Evolutionary conservation across 2,329 filamentous ascomycete species (phyloP), one percentile per base, ranked within the genome.

Genomic region (Alternaria viburni): DNA sequence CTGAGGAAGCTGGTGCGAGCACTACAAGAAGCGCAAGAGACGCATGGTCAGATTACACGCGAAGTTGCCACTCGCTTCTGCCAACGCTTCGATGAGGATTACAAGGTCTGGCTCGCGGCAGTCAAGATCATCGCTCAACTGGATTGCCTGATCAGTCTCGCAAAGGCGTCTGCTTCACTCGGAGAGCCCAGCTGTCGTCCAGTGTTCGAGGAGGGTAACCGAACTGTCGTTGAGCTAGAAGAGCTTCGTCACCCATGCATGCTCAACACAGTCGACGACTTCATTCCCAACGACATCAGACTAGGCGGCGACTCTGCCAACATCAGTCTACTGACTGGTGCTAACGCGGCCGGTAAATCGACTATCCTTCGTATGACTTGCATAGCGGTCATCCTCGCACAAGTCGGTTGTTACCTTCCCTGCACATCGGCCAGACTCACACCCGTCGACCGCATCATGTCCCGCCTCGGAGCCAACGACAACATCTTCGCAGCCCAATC

Each of bases 401-500:
- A 99, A 77, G 91, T 99, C 28, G 96, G 96, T 59, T 97, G 95
- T 79, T 91, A 97, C 70, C 89, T 99, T 1, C 96, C 96, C 1
- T 94, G 93, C 62, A 85, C 87, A 17, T 93, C 90, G 4, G 96
- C 96, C 1, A 89, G 87, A 3, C 86, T 99, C 47, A 98, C 95
- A 0, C 95, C 96, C 0, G 89, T 97, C 4, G 96, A 99, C 78
- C 92, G 96, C 58, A 98, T 99, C 84, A 99, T 99, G 96, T 98
- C 95, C 10, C 93, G 96, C 49, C 88, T 99, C 0, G 96, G 96
- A 10, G 96, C 96, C 51, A 97, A 98, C 75, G 96, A 99, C 87
- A 98, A 98, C 80, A 99, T 99, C 73, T 98, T 99, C 77, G 96
- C 95, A 1, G 93, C 95, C 0, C 96, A 99, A 80, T 97, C 93